Percentiles rank a stretch among this genome's conserved stretches.
These are phyloP conservation scores for Linum lewisii DNA, from an alignment of 345 rosid genomes.

Conservation along the genomic window DNA sequence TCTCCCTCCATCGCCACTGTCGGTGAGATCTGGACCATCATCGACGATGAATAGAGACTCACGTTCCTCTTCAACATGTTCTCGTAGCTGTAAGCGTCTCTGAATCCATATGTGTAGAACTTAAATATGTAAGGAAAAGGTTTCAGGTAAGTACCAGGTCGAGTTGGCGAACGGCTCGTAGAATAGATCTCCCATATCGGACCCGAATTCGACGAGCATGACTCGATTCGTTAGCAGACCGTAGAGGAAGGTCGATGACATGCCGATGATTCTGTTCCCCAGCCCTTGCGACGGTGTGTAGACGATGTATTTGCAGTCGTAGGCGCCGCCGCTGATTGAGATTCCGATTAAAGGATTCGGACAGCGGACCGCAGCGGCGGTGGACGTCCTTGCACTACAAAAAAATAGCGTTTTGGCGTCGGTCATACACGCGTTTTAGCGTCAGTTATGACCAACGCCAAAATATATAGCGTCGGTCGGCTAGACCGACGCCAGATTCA, in stretches of 20 bases:
- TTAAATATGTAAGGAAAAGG: not conserved
- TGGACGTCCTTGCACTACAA: too few relatives aligned
- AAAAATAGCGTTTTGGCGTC: too few relatives aligned
- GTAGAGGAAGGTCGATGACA: not conserved
- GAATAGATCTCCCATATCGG: conserved; percentile 3
- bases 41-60: too few relatives aligned
- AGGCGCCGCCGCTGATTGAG: not conserved
- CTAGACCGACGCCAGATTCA: too few relatives aligned
- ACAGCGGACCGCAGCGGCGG: not conserved
- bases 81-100: not conserved
- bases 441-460: too few relatives aligned
- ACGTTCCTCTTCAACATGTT: too few relatives aligned
- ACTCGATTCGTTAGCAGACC: conserved; percentile 1
- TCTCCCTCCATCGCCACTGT: too few relatives aligned
- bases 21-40: too few relatives aligned
- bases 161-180: conserved; percentile 5
- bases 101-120: not conserved
- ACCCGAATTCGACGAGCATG: not conserved
- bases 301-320: not conserved
- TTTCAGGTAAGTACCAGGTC: not conserved
- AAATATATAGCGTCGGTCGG: too few relatives aligned
- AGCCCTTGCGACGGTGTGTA: not conserved
- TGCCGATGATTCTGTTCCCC: not conserved
- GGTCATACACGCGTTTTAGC: too few relatives aligned
- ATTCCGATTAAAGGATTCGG: not conserved